Evolutionary conservation across 2,329 filamentous ascomycete genomes (phyloP), one percentile per base, ranked within the genome.

Genomic region (Cercospora zeina): DNA sequence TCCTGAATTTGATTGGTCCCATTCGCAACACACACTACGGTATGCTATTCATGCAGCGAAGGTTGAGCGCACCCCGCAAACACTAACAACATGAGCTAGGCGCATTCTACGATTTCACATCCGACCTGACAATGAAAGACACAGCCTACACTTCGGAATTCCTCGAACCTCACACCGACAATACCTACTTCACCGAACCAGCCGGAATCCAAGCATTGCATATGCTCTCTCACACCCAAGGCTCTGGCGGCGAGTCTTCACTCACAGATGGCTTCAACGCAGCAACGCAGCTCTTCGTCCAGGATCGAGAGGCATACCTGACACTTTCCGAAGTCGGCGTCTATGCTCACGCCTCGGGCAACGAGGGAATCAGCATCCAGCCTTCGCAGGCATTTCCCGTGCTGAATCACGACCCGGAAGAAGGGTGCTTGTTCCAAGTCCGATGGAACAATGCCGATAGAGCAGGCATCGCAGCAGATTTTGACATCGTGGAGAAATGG

Each of bases 391-490:
- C 83, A 3, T 89, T 88, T 62, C 90, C 92, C 0, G 90, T 96
- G 1, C 78, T 97, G 8, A 86, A 87, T 61, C 77, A 86, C 47
- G 79, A 86, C 51, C 73, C 77, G 0, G 77, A 76, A 1, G 71
- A 73, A 0, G 67, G 67, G 4, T 70, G 75, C 37, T 72, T 89
- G 45, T 77, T 82, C 31, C 88, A 91, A 60, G 81, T 97, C 6
- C 84, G 93, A 58, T 99, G 95, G 95, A 99, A 99, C 75, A 93
- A 93, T 66, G 89, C 91, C 65, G 95, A 97, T 74, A 83, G 95
- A 42, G 90, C 89, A 1, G 83, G 87, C 2, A 82, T 91, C 63
- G 84, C 85, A 13, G 67, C 80, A 45, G 84, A 86, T 3, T 69
- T 82, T 16, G 76, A 78, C 10, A 16, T 62, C 1, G 49, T 73